These are phyloP conservation scores for Starmerella bombicola DNA, from an alignment of 805 yeast species.

Conservation along the genomic window DNA sequence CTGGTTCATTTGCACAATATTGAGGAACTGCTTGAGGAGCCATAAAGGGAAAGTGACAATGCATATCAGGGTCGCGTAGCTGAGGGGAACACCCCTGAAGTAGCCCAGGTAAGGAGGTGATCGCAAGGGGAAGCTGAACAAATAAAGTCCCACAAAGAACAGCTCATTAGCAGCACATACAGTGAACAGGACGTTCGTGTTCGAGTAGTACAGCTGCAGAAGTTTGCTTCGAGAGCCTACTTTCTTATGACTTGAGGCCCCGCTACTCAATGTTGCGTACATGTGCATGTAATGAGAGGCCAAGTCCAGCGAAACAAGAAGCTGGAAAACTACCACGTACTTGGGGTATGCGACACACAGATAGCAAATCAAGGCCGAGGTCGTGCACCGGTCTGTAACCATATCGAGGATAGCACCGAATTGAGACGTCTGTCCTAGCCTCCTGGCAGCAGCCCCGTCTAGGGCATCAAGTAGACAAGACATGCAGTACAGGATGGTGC, in stretches of 20 bases:
- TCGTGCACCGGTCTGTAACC: constrained; percentile 98
- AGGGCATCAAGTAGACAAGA: constrained; percentile 91
- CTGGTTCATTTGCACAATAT: constrained; percentile 72
- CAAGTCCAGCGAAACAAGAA: constrained; percentile 62
- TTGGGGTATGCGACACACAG: constrained; percentile 68
- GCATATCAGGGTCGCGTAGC: constrained; percentile 49
- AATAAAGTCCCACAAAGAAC: constrained; percentile 79
- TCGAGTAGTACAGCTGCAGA: constrained; percentile 74
- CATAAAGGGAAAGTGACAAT: constrained; percentile 69
- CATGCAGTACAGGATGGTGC: constrained; percentile 64
- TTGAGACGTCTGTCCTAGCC: constrained; percentile 72
- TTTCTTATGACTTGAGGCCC: constrained; percentile 71
- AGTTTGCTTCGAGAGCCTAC: constrained; percentile 62
- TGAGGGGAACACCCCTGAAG: constrained; percentile 30
- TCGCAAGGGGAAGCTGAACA: constrained; percentile 48
- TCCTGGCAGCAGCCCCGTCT: constrained; percentile 92
- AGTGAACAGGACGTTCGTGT: constrained; percentile 66
- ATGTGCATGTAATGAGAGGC: constrained; percentile 97
- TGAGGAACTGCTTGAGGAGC: constrained; percentile 80
- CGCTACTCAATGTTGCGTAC: constrained; percentile 81
- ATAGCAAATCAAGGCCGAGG: constrained; percentile 82
- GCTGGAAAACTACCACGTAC: constrained; percentile 61
- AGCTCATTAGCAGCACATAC: constrained; percentile 91
- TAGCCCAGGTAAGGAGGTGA: constrained; percentile 34
- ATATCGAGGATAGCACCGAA: constrained; percentile 96